Conservation (phyloP, 75 land plant genomes). For the Cryptomeria japonica region DNA sequence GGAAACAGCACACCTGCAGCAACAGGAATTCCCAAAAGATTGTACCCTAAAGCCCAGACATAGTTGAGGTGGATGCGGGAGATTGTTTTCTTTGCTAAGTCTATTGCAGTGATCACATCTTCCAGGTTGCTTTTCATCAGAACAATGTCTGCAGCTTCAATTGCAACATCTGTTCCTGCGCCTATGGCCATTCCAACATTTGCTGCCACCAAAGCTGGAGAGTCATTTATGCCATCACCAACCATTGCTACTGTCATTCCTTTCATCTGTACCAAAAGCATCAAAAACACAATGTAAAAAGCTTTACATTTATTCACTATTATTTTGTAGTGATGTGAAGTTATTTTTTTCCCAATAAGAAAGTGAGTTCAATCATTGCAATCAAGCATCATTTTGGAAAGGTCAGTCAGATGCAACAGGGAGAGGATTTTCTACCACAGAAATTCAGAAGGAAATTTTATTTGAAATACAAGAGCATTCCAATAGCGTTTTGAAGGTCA, state of each 20-base stretch:
- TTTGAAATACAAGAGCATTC: background rate
- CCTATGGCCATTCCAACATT: slow-evolving; percentile 97
- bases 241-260: slow-evolving; percentile 88
- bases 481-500: background rate
- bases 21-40: slow-evolving; percentile 78
- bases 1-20: slow-evolving; percentile 90
- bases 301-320: background rate
- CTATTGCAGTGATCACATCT: slow-evolving; percentile 91
- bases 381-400: background rate
- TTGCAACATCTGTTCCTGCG: slow-evolving; percentile 97
- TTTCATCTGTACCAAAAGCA: slow-evolving; percentile 27
- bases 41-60: slow-evolving; percentile 87
- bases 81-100: slow-evolving; percentile 83
- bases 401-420: background rate
- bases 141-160: slow-evolving; percentile 94
- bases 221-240: slow-evolving; percentile 94
- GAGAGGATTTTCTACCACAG: background rate
- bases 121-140: slow-evolving; percentile 85
- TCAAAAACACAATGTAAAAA: background rate
- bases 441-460: background rate
- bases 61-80: slow-evolving; percentile 72
- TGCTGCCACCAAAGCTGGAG: slow-evolving; percentile 91
- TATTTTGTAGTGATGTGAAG: background rate
- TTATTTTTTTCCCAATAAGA: background rate
- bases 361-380: background rate